Conservation (phyloP, 495 filamentous ascomycete genomes). For the Neurospora tetrasperma region DNA sequence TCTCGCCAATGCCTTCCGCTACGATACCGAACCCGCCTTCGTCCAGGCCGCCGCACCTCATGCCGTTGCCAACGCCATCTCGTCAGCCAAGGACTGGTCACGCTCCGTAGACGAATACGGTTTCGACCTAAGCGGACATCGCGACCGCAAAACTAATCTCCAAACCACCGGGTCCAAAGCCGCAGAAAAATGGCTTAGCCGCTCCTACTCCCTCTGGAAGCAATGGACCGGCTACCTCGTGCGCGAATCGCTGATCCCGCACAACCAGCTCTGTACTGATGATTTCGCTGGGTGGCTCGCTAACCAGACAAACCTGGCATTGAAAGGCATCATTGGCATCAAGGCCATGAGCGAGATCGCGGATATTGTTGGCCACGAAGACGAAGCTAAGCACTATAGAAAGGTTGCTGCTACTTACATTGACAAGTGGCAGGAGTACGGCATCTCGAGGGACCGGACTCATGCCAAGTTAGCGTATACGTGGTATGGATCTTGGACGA, state of each 20-base stretch:
- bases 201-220: conserved; percentile 72
- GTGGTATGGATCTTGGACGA: conserved; percentile 95
- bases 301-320: conserved; percentile 83
- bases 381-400: conserved; percentile 57
- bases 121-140: conserved; percentile 31
- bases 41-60: not conserved
- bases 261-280: conserved; percentile 85
- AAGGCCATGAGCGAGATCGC: conserved; percentile 85
- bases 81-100: conserved; percentile 6
- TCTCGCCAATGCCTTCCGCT: conserved; percentile 68
- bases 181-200: conserved; percentile 40
- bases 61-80: conserved; percentile 7
- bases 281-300: conserved; percentile 93
- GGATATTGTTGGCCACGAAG: conserved; percentile 51
- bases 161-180: conserved; percentile 37
- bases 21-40: conserved; percentile 48
- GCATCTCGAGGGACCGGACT: conserved; percentile 67
- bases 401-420: conserved; percentile 70
- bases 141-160: conserved; percentile 11
- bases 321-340: conserved; percentile 93
- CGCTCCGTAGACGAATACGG: conserved; percentile 26
- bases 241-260: conserved; percentile 73
- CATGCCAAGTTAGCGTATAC: conserved; percentile 89
- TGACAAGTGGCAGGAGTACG: conserved; percentile 71
- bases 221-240: conserved; percentile 91